Evolutionary conservation across 768 basidiomycete species (phyloP).

Genomic region (Peribolospora baueri): DNA sequence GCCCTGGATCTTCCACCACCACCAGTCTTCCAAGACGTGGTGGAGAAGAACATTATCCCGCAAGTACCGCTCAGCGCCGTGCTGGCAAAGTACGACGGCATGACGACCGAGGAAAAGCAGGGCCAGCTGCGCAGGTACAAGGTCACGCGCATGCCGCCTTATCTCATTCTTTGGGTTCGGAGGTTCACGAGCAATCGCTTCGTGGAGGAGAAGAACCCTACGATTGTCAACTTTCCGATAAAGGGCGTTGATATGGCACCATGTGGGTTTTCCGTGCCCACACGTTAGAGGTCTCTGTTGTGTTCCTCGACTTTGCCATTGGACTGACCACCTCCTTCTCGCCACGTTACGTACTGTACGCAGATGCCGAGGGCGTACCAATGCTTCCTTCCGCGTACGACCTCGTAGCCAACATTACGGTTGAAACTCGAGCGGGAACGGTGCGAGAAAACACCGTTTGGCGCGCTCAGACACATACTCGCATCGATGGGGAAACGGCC

Average conservation of each 20-base stretch:
- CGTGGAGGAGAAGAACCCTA: constrained; percentile 96
- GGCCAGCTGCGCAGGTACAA: constrained; percentile 74
- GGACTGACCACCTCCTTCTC: neutral
- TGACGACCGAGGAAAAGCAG: constrained; percentile 68
- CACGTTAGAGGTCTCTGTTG: neutral
- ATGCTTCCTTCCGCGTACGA: constrained; percentile 53
- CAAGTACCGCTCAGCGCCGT: constrained; percentile 81
- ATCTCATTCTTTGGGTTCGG: constrained; percentile 84
- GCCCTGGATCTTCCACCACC: constrained; percentile 89
- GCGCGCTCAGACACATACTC: constrained; percentile 74
- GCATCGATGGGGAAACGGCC: constrained; percentile 12
- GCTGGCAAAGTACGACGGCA: constrained; percentile 80
- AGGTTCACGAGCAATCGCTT: constrained; percentile 90
- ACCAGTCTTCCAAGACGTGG: constrained; percentile 84
- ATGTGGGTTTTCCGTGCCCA: constrained; percentile 34
- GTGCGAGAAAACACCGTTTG: constrained; percentile 77
- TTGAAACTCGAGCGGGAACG: constrained; percentile 87
- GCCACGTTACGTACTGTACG: neutral
- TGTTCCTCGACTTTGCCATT: neutral
- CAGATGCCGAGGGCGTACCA: constrained; percentile 51
- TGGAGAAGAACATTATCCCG: constrained; percentile 97
- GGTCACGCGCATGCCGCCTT: constrained; percentile 64
- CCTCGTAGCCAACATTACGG: constrained; percentile 81
- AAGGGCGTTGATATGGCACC: constrained; percentile 76
- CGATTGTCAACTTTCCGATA: constrained; percentile 89